Evolutionary conservation across 768 basidiomycete genomes (phyloP).

Genomic region (Pleurotus citrinopileatus): DNA sequence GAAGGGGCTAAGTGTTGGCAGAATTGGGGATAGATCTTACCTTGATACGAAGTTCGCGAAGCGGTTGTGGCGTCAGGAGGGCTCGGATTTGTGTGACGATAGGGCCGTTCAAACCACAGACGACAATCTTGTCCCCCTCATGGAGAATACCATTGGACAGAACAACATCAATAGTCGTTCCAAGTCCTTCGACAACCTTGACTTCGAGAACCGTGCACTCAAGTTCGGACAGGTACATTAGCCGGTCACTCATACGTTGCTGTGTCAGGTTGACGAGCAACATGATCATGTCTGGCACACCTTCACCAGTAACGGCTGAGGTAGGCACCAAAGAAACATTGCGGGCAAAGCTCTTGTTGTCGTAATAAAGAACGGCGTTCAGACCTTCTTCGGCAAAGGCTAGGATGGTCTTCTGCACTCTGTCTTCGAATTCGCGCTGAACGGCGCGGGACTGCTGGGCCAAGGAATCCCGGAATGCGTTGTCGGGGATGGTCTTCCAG

Average conservation of each 20-base stretch:
- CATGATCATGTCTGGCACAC: constrained; percentile 99
- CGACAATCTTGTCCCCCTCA: constrained; percentile 92
- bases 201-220: constrained; percentile 99
- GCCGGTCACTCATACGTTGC: constrained; percentile 93
- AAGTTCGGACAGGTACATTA: constrained; percentile 97
- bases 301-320: constrained; percentile 97
- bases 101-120: constrained; percentile 96
- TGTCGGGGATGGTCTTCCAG: constrained; percentile 90
- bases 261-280: constrained; percentile 96
- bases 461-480: constrained; percentile 88
- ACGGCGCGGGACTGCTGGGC: constrained; percentile 76
- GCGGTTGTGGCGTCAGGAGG: constrained; percentile 91
- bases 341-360: constrained; percentile 92
- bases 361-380: constrained; percentile 94
- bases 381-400: constrained; percentile 98
- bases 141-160: constrained; percentile 89
- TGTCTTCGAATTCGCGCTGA: constrained; percentile 90
- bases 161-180: constrained; percentile 96
- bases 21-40: constrained; percentile 34
- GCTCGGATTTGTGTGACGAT: constrained; percentile 95
- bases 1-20: constrained; percentile 9
- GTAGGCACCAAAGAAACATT: constrained; percentile 98
- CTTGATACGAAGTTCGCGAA: constrained; percentile 95
- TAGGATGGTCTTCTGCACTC: constrained; percentile 77
- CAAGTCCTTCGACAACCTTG: constrained; percentile 96